Evolutionary conservation across 140 eudicot species (phyloP), one percentile per base, ranked within the genome.

Genomic region (Cichorium intybus): DNA sequence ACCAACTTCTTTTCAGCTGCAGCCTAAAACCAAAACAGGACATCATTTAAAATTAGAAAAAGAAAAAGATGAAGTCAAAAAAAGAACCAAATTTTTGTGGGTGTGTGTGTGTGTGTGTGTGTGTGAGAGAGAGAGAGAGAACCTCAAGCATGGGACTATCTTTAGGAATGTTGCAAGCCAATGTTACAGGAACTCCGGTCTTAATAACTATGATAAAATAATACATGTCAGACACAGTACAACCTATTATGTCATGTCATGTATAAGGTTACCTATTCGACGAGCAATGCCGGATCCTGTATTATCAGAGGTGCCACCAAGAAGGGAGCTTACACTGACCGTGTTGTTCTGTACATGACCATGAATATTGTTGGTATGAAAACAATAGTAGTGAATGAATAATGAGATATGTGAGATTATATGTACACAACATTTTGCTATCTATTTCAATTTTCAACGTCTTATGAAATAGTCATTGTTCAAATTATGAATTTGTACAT

Each of bases 281-380:
- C 86, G 93, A 41, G 96, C 93, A 61, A 87, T 84, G 62, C 92
- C 81, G 63, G 84, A 77, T 39, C 96, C 96, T n/a, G 87, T 81
- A 56, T 81, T 84, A 75, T 87, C 96, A 71, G 96, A 81, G 62
- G 79, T 54, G 14, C 93, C 89, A 20, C 85, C 93, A 61, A 84
- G 84, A 29, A 87, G 60, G 22, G 86, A 78, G 60, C 86, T 70
- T 35, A 84, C 89, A 65, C 92, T 74, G 21, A 84, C 89, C 28
- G 74, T 31, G 45, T 87, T 84, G 83, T 74, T 77, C 93, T 87
- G 81, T 11, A 17, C 31, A 74, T 41, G 31, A 62, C 6, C 65
- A 63, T 6, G 14, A 60, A 21, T 9, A n/a, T 24, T 20, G 12
- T 24, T 11, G 23, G 37, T 18, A 54, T 51, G 11, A 9, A 1